phyloP scores from a whole-genome alignment of 2,329 filamentous ascomycete genomes.

The Cladosporium sp. region DNA sequence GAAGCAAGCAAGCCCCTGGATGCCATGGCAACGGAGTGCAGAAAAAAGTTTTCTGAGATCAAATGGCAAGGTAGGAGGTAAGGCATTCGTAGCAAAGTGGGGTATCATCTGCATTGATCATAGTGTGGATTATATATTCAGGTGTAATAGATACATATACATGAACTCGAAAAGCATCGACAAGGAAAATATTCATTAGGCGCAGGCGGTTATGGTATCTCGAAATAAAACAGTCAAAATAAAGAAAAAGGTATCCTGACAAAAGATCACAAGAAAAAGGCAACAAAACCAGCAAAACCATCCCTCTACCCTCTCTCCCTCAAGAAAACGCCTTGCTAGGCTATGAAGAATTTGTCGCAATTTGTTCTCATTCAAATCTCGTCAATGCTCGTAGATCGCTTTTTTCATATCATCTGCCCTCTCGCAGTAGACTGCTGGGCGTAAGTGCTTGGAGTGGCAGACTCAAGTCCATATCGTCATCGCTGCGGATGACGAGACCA shows the following conservation, averaged over 20 bases:
- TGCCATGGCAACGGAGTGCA: slow-evolving; percentile 6
- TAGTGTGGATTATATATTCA: too few relatives aligned
- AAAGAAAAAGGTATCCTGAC: too few relatives aligned
- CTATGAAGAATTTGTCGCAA: not conserved
- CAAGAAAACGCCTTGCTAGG: not conserved
- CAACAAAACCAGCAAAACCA: not conserved
- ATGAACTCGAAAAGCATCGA: too few relatives aligned
- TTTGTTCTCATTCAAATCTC: too few relatives aligned
- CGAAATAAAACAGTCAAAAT: not conserved
- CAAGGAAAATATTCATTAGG: slow-evolving; percentile 12
- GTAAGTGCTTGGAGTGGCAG: not conserved
- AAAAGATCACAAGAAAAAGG: not conserved
- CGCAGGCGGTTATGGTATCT: slow-evolving; percentile 6
- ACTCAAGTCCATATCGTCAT: slow-evolving; percentile 8
- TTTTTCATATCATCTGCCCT: not conserved
- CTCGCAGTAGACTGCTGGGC: slow-evolving; percentile 6
- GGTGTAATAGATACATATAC: too few relatives aligned
- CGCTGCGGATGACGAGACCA: not conserved
- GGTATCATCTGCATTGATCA: too few relatives aligned
- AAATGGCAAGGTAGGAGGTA: too few relatives aligned
- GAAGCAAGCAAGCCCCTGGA: not conserved
- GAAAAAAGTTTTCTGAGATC: too few relatives aligned
- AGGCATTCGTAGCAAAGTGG: too few relatives aligned
- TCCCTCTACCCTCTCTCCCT: not conserved
- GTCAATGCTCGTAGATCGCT: too few relatives aligned